A percentile compares a stretch with the other conserved stretches of the same genome.
Evolutionary conservation across 164 flowering plant species (phyloP).

Genomic region (Sextonia rubra): DNA sequence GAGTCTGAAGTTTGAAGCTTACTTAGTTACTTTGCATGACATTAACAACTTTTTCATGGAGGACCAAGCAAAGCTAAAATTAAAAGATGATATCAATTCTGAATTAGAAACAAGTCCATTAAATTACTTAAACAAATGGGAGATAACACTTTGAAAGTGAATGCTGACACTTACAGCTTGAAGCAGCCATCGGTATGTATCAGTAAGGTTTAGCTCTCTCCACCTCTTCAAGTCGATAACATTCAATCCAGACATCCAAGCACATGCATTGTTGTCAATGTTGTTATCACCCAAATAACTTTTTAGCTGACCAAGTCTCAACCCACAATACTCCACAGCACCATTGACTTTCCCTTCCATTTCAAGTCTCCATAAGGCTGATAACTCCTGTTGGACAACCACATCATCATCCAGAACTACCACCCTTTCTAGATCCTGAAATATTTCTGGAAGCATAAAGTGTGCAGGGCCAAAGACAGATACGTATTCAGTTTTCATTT

Average conservation of each 20-base stretch:
- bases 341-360: slow-evolving; percentile 84
- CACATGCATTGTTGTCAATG: slow-evolving; percentile 47
- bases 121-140: too few relatives aligned
- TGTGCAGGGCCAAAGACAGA: slow-evolving; percentile 71
- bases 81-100: too few relatives aligned
- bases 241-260: slow-evolving; percentile 95
- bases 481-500: slow-evolving; percentile 52
- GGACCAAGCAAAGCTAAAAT: too few relatives aligned
- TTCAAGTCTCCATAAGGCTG: slow-evolving; percentile 71
- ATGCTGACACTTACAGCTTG: slow-evolving; percentile 17
- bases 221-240: slow-evolving; percentile 71
- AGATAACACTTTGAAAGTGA: background rate
- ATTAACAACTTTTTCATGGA: too few relatives aligned
- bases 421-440: slow-evolving; percentile 55
- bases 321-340: slow-evolving; percentile 54
- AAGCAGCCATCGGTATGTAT: slow-evolving; percentile 37
- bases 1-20: too few relatives aligned
- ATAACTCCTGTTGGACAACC: slow-evolving; percentile 75
- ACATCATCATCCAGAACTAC: slow-evolving; percentile 87
- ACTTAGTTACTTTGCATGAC: too few relatives aligned
- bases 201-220: slow-evolving; percentile 64
- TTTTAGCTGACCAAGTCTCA: slow-evolving; percentile 58
- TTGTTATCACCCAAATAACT: slow-evolving; percentile 35
- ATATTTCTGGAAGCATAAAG: slow-evolving; percentile 73
- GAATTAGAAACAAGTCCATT: too few relatives aligned